Conservation (phyloP, 176 grass and related monocot species). For the Sorghum bicolor region Sorghum_bicolor_NCBIv3 NC_012872.2:65055001-65055500, state of each 20-base stretch:
- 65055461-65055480: background rate
- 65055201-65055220: background rate
- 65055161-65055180: background rate
- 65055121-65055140: background rate
- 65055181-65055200: background rate
- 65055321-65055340: constrained; percentile 76
- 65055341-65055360: constrained; percentile 53
- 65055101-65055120: too few species aligned
- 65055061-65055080: too few species aligned
- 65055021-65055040: too few species aligned
- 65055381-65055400: constrained; percentile 63
- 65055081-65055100: too few species aligned
- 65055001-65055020: too few species aligned
- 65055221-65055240: constrained; percentile 40
- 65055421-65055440: background rate
- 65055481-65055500: background rate
- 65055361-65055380: constrained; percentile 53
- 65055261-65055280: constrained; percentile 95
- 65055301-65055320: constrained; percentile 54
- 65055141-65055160: background rate
- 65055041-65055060: too few species aligned
- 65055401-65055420: constrained; percentile 77
- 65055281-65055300: constrained; percentile 88
- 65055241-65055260: constrained; percentile 53
- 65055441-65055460: background rate